A percentile compares a stretch with the other conserved stretches of the same genome.
These are phyloP conservation scores for Eimeria tenella DNA, from an alignment of 169 alveolate species.

Conservation along the genomic window DNA sequence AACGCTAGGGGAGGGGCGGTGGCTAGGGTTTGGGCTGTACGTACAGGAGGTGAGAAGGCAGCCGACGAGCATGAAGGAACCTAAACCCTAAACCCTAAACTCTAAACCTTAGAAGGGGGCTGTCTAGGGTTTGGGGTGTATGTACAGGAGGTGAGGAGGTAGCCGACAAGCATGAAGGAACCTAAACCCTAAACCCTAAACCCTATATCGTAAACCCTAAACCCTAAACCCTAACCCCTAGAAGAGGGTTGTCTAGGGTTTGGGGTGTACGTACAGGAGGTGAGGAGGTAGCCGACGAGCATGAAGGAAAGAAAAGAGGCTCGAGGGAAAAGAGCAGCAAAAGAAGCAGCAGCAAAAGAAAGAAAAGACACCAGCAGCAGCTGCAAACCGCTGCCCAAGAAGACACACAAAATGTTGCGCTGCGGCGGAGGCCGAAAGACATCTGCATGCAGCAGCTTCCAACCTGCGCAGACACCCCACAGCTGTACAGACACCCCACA, in stretches of 20 bases:
- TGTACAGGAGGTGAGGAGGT: no score
- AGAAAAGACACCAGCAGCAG: background rate
- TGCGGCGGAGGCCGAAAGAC: slow-evolving; percentile 73
- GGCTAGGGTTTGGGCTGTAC: no score
- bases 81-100: no score
- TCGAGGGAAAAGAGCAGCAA: background rate
- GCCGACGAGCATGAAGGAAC: slow-evolving; percentile 28
- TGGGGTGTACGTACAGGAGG: slow-evolving; percentile 1
- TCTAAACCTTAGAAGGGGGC: no score
- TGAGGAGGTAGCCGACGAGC: slow-evolving; percentile 28
- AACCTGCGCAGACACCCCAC: slow-evolving; percentile 9
- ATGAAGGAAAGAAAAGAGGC: slow-evolving; percentile 33
- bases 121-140: no score
- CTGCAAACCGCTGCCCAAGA: slow-evolving; percentile 54
- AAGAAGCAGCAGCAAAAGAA: no score
- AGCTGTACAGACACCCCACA: no score
- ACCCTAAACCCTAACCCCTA: background rate
- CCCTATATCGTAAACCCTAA: no score
- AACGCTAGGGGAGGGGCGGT: no score
- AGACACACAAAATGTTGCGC: slow-evolving; percentile 39
- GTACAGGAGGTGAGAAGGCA: slow-evolving; percentile 33
- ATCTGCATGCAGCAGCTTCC: slow-evolving; percentile 77
- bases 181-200: background rate
- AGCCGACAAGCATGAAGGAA: no score
- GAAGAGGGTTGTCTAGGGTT: no score